Evolutionary conservation across 1,139 yeast genomes (phyloP), one percentile per base, ranked within the genome.

Genomic region (Blastobotrys serpentis): DNA sequence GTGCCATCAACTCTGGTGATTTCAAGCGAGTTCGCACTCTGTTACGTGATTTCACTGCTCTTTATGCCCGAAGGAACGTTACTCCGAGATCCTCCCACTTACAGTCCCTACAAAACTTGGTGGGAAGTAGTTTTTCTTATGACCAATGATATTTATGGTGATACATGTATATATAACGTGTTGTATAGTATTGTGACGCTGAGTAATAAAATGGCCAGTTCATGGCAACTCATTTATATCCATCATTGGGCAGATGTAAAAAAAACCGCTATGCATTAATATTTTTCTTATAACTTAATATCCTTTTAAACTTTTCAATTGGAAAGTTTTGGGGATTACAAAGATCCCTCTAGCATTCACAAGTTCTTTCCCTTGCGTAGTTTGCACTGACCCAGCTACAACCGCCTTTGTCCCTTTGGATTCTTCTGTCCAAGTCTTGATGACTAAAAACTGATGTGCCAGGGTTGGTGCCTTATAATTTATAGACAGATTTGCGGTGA

Each of bases 61-160:
- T 96, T 87, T 90, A 88, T 66, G 74, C 85, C 21, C 76, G 96
- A 58, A 84, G 89, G 64, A 85, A 87, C 60, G 75, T 84, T 33
- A 74, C 76, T 6, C 79, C 85, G 25, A 72, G 86, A 30, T 42
- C 48, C 19, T n/a, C 44, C 5, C 39, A 29, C 13, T 34, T 18
- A 37, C 37, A 21, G 33, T 44, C 38, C 40, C 40, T 36, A 6
- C 44, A 39, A 17, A 32, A 34, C 19, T 18, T 41, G 19, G 46
- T 30, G 10, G 40, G 40, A 4, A 18, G 25, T 19, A 19, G 33
- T 8, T 47, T 47, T 25, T 19, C 47, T 14, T 47, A 47, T 13
- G 23, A 30, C 25, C 18, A 23, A 17, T 44, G 40, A 43, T 44
- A 23, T 23, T 36, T 17, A 45, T 33, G 11, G 10, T 13, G 23